These are phyloP conservation scores for Moelleriella libera DNA, from an alignment of 2,329 filamentous ascomycete genomes.

Conservation along the genomic window DNA sequence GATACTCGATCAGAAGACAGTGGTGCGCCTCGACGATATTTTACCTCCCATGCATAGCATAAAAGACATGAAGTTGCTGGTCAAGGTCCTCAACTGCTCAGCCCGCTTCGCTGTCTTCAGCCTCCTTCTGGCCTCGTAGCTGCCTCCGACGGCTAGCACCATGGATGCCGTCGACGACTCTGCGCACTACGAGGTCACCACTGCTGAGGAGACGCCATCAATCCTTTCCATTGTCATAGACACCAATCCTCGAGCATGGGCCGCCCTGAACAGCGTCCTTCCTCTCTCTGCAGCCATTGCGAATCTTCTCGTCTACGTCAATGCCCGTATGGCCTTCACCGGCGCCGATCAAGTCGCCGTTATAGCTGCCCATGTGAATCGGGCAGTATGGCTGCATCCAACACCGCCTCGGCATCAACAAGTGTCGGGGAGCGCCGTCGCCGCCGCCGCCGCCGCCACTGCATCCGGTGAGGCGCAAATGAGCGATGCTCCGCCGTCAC, in stretches of 20 bases:
- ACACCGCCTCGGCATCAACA: slow-evolving; percentile 15
- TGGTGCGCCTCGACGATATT: too few relatives aligned
- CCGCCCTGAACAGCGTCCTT: slow-evolving; percentile 57
- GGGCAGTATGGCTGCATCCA: slow-evolving; percentile 84
- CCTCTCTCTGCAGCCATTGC: slow-evolving; percentile 75
- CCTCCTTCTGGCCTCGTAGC: slow-evolving; percentile 16
- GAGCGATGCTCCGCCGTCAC: slow-evolving; percentile 25
- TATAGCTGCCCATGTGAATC: slow-evolving; percentile 76
- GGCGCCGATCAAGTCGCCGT: slow-evolving; percentile 88
- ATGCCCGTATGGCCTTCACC: slow-evolving; percentile 88
- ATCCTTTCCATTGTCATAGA: slow-evolving; percentile 86
- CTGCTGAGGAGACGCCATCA: slow-evolving; percentile 52
- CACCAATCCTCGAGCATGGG: slow-evolving; percentile 93
- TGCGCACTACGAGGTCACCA: slow-evolving; percentile 43
- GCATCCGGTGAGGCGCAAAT: slow-evolving; percentile 42
- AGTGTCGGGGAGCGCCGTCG: slow-evolving; percentile 4
- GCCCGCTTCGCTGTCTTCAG: too few relatives aligned
- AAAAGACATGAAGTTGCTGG: too few relatives aligned
- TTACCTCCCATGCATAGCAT: too few relatives aligned
- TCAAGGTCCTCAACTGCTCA: too few relatives aligned
- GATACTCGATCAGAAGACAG: too few relatives aligned
- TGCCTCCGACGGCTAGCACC: slow-evolving; percentile 13
- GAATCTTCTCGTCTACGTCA: slow-evolving; percentile 87
- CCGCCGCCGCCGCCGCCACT: background rate
- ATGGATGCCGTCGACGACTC: slow-evolving; percentile 45